phyloP scores from a whole-genome alignment of 148 eudicot species.

The Rhododendron simsii region DNA sequence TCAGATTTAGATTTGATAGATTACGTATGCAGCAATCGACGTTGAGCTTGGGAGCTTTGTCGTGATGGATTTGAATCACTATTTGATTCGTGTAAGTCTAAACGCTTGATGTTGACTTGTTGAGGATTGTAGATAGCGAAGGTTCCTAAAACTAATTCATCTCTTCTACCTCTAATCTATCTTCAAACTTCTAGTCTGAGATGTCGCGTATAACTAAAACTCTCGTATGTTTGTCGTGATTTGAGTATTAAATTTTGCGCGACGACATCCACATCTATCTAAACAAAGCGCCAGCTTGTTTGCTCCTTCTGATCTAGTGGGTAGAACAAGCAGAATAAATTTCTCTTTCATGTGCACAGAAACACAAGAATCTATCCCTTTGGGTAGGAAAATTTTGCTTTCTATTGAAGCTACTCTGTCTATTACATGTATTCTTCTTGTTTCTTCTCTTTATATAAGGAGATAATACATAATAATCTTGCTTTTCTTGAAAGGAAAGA shows the following conservation, averaged over 20 bases:
- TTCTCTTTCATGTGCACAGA: conserved; percentile 13
- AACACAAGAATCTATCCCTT: conserved; percentile 30
- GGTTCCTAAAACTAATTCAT: background rate
- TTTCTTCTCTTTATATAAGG: conserved; percentile 19
- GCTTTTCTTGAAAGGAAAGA: conserved; percentile 33
- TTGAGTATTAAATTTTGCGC: background rate
- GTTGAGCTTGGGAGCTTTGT: background rate
- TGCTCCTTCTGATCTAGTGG: background rate
- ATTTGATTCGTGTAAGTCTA: background rate
- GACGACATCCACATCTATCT: background rate
- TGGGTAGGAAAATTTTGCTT: conserved; percentile 16
- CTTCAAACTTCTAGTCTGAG: background rate
- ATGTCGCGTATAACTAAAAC: background rate
- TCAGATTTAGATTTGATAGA: background rate
- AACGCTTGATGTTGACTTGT: background rate
- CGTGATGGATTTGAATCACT: background rate
- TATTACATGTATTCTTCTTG: conserved; percentile 34
- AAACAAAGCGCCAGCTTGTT: background rate
- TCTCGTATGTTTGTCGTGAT: background rate
- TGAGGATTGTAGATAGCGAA: background rate
- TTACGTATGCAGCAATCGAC: background rate
- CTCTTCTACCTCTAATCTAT: background rate
- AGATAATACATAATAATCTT: conserved; percentile 9
- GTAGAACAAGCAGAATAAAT: conserved; percentile 5
- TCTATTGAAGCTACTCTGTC: conserved; percentile 30